phyloP scores from a whole-genome alignment of 441 rosid genomes.

The Arabidopsis lyrata region DNA sequence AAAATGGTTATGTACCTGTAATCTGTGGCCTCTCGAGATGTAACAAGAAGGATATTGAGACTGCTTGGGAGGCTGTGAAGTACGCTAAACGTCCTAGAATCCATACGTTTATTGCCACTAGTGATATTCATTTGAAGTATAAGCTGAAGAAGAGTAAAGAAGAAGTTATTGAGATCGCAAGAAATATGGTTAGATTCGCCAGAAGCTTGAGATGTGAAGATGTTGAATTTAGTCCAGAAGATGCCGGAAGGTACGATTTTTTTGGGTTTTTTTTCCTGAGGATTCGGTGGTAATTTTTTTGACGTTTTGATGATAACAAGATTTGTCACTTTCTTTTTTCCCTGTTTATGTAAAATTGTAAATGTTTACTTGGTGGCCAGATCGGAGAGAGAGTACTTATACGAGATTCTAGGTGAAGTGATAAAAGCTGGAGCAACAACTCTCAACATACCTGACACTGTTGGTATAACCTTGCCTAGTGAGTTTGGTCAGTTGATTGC shows the following conservation, averaged over 20 bases:
- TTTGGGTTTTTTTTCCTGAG: background rate
- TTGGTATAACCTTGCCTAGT: slow-evolving; percentile 78
- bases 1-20: slow-evolving; percentile 80
- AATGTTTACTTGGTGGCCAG: slow-evolving; percentile 40
- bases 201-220: slow-evolving; percentile 86
- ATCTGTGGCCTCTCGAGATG: slow-evolving; percentile 90
- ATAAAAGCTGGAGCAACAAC: slow-evolving; percentile 96
- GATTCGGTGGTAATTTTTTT: background rate
- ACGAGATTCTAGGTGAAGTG: slow-evolving; percentile 85
- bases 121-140: slow-evolving; percentile 81
- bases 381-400: slow-evolving; percentile 86
- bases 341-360: background rate
- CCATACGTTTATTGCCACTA: slow-evolving; percentile 87
- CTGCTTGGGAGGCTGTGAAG: slow-evolving; percentile 93
- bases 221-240: slow-evolving; percentile 92
- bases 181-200: slow-evolving; percentile 69
- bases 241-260: slow-evolving; percentile 79
- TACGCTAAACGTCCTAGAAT: slow-evolving; percentile 82
- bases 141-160: slow-evolving; percentile 79
- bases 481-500: slow-evolving; percentile 91
- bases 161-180: slow-evolving; percentile 77
- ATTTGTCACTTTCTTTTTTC: no score
- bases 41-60: slow-evolving; percentile 74
- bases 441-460: slow-evolving; percentile 91
- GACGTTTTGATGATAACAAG: background rate